These are phyloP conservation scores for Morella rubra DNA, from an alignment of 306 rosid species.

Conservation along the genomic window DNA sequence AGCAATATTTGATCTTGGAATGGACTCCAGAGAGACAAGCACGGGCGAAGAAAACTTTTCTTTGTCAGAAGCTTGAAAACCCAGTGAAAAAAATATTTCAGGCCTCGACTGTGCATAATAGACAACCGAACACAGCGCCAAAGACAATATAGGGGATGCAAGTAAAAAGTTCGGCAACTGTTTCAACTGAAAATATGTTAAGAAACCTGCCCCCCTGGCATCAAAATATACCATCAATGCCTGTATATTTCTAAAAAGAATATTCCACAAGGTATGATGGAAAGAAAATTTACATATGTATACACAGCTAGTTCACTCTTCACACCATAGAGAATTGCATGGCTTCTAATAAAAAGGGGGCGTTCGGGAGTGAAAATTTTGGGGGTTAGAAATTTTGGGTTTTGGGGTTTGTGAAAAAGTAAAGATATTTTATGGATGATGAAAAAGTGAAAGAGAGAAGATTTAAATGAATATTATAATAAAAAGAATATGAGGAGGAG, in stretches of 20 bases:
- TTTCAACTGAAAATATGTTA: slow-evolving; percentile 75
- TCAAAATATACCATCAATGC: slow-evolving; percentile 33
- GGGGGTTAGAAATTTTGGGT: too few relatives aligned
- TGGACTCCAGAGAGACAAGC: slow-evolving; percentile 32
- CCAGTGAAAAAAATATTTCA: slow-evolving; percentile 58
- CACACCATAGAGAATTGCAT: neutral
- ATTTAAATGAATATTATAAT: too few relatives aligned
- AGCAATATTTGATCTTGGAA: slow-evolving; percentile 37
- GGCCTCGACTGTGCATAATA: slow-evolving; percentile 80
- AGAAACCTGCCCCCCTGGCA: slow-evolving; percentile 93
- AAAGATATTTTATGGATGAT: too few relatives aligned
- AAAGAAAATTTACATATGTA: neutral
- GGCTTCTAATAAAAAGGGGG: neutral
- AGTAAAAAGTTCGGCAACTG: slow-evolving; percentile 91
- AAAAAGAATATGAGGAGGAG: too few relatives aligned
- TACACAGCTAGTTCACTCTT: neutral
- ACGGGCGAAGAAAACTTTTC: slow-evolving; percentile 52
- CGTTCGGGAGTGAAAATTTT: too few relatives aligned
- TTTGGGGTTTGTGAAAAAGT: too few relatives aligned
- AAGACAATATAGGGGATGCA: slow-evolving; percentile 75
- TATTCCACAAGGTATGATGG: neutral
- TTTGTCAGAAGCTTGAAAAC: slow-evolving; percentile 57
- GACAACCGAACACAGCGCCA: slow-evolving; percentile 66
- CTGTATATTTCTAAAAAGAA: slow-evolving; percentile 3
- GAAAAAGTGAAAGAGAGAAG: too few relatives aligned